Evolutionary conservation across 2,329 filamentous ascomycete species (phyloP).

Genomic region (Boeremia lycopersici): DNA sequence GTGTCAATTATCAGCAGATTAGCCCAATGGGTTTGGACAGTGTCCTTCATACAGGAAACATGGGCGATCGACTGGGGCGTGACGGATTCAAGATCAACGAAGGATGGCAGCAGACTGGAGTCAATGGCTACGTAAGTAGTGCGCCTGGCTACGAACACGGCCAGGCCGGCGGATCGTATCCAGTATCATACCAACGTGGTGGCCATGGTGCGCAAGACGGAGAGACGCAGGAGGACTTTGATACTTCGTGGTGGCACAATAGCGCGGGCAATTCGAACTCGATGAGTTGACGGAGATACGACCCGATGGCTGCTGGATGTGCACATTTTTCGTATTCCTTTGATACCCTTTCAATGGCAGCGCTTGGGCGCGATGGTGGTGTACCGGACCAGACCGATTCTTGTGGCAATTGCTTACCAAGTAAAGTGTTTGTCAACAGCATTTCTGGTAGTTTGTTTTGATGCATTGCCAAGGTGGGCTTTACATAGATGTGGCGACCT

Average conservation of each 20-base stretch:
- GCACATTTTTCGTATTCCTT: constrained; percentile 1
- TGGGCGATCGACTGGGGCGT: constrained; percentile 39
- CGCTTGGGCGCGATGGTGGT: not conserved
- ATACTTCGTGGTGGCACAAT: constrained; percentile 12
- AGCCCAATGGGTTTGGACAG: constrained; percentile 46
- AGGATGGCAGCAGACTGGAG: constrained; percentile 28
- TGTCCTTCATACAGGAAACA: constrained; percentile 36
- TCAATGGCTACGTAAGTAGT: constrained; percentile 18
- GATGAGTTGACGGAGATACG: constrained; percentile 5
- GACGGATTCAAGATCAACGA: constrained; percentile 46
- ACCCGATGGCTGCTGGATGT: not conserved
- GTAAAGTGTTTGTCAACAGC: not conserved
- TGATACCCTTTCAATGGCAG: constrained; percentile 5
- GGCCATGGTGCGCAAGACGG: constrained; percentile 4
- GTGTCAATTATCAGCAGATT: constrained; percentile 32
- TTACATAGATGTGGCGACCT: not conserved
- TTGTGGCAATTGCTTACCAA: not conserved
- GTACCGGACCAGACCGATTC: not conserved
- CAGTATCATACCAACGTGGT: constrained; percentile 10
- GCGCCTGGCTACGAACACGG: constrained; percentile 1
- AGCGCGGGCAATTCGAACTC: constrained; percentile 1
- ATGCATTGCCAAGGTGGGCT: not conserved
- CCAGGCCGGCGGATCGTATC: constrained; percentile 1
- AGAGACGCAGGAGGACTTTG: constrained; percentile 10
- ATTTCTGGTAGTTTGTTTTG: not conserved